Conservation (phyloP, 2,329 filamentous ascomycete genomes). For the Grosmannia penicillata region DNA sequence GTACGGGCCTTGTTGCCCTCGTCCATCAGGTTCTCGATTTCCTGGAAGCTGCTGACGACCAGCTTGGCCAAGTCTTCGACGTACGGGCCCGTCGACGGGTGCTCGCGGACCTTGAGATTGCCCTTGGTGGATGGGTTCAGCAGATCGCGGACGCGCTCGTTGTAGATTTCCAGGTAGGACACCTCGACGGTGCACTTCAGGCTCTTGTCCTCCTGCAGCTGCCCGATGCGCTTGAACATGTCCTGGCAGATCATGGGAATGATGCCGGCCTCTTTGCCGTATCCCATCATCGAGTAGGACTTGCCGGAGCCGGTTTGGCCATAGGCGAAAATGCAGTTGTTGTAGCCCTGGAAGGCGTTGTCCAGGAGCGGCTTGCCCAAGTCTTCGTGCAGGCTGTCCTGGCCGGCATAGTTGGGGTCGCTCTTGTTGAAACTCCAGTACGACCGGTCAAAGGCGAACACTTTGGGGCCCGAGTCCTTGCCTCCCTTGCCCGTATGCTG, state of each 20-base stretch:
- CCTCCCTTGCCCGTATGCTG: slow-evolving; percentile 44
- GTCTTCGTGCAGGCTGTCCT: slow-evolving; percentile 87
- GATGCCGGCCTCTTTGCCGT: slow-evolving; percentile 57
- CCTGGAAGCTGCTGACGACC: slow-evolving; percentile 79
- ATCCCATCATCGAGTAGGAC: slow-evolving; percentile 93
- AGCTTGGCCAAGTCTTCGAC: slow-evolving; percentile 94
- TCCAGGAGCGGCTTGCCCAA: slow-evolving; percentile 94
- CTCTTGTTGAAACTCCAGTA: slow-evolving; percentile 84
- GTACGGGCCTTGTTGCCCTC: slow-evolving; percentile 98
- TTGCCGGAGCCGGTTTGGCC: slow-evolving; percentile 85
- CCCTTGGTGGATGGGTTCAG: slow-evolving; percentile 56
- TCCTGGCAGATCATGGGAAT: slow-evolving; percentile 95
- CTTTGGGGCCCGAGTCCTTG: slow-evolving; percentile 57
- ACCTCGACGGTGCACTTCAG: slow-evolving; percentile 95
- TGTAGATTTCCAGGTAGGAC: slow-evolving; percentile 98
- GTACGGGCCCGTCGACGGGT: slow-evolving; percentile 86
- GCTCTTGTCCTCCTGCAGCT: slow-evolving; percentile 62
- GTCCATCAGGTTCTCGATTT: slow-evolving; percentile 97
- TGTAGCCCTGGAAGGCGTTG: slow-evolving; percentile 98
- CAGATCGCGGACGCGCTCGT: slow-evolving; percentile 93
- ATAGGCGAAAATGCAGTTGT: slow-evolving; percentile 98
- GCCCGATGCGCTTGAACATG: slow-evolving; percentile 83
- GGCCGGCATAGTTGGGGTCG: slow-evolving; percentile 77
- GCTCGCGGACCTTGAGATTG: slow-evolving; percentile 90
- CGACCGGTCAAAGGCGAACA: slow-evolving; percentile 91